Evolutionary conservation across 768 basidiomycete species (phyloP), one percentile per base, ranked within the genome.

Genomic region (Hortiboletus flavorubellus): DNA sequence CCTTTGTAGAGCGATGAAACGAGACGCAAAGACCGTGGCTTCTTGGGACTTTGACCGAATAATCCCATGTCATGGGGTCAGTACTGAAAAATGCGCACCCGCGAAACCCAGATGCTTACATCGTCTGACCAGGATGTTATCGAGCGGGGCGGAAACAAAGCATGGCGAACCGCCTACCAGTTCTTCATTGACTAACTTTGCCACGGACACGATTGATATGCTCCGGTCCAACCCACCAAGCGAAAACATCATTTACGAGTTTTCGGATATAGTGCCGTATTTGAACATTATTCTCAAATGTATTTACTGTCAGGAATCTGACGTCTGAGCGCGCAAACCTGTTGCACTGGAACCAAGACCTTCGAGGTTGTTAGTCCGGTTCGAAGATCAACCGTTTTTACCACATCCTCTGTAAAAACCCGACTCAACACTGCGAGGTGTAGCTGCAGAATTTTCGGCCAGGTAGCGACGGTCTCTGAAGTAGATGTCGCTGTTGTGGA

Each of bases 31-130:
- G 61, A 82, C 76, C 2, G 89, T 93, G 3, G 76, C 80, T 1
- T 76, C 69, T 0, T 93, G 91, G 91, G 82, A 86, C 59, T 89
- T 89, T 64, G 77, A 85, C 6, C 74, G 84, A 42, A 85, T 89
- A 59, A 89, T 89, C 42, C 86, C 86, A 54, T 90, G 88, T 59
- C 87, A 90, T 67, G 80, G 79, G 29, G 80, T 79, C 51, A 55
- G 76, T 61, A 26, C 39, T 50, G 12, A 38, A 18, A n/a, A 35
- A 29, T 21, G 15, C 8, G 8, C 12, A 51, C 38, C 14, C 42
- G 62, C n/a, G 14, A 33, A 16, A 42, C 45, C 15, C 43, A 9
- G 26, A 34, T 43, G 34, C 45, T 68, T 12, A 60, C 16, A 35
- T 11, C 35, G 26, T 37, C 29, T 26, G 9, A 29, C 10, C 43